Conservation (phyloP, 441 rosid genomes). For the Erysimum cheiri region DNA sequence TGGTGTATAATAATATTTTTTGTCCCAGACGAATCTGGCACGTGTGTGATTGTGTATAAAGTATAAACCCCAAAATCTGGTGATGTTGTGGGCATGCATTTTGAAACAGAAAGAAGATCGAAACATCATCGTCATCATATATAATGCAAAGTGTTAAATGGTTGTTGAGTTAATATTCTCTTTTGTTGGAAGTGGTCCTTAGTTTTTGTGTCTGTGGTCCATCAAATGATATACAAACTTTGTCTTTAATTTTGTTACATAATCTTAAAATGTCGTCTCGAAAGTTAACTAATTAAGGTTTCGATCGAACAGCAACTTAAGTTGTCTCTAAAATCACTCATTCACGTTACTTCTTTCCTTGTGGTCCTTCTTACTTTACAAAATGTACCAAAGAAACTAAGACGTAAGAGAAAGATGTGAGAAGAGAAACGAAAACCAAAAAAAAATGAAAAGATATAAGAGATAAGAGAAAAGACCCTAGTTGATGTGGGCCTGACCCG, state of each 20-base stretch:
- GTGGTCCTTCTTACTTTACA: slow-evolving; percentile 38
- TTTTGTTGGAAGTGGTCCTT: slow-evolving; percentile 47
- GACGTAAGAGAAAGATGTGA: background rate
- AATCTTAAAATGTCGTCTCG: slow-evolving; percentile 34
- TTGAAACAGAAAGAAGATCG: slow-evolving; percentile 36
- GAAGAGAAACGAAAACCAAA: slow-evolving; percentile 1
- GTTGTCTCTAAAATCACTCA: slow-evolving; percentile 29
- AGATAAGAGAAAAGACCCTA: slow-evolving; percentile 4
- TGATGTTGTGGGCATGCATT: slow-evolving; percentile 38
- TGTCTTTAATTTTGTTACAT: slow-evolving; percentile 37
- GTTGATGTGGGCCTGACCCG: slow-evolving; percentile 30
- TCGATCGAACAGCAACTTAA: slow-evolving; percentile 29
- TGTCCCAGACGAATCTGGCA: slow-evolving; percentile 6
- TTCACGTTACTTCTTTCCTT: slow-evolving; percentile 22
- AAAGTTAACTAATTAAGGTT: slow-evolving; percentile 42
- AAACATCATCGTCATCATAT: slow-evolving; percentile 40
- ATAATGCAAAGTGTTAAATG: slow-evolving; percentile 44
- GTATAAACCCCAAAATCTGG: slow-evolving; percentile 31
- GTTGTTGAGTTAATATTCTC: slow-evolving; percentile 44
- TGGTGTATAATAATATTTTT: background rate
- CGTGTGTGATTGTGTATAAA: slow-evolving; percentile 30
- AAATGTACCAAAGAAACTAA: background rate
- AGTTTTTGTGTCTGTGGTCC: slow-evolving; percentile 46
- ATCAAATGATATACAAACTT: slow-evolving; percentile 25
- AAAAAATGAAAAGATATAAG: background rate